These are phyloP conservation scores for Ogataea kodamae DNA, from an alignment of 805 yeast genomes.

Conservation along the genomic window DNA sequence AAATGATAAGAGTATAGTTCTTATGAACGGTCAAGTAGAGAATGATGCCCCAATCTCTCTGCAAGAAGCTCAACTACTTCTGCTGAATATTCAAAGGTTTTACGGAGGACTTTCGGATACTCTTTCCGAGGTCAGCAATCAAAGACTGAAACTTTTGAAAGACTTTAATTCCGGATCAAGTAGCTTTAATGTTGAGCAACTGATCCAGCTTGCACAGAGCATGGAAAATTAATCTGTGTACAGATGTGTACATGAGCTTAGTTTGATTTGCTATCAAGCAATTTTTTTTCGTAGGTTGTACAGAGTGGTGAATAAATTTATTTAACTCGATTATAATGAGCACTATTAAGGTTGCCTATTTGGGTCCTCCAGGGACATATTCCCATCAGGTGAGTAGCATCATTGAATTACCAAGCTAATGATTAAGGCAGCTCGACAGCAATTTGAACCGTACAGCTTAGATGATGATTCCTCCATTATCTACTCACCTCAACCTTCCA, in stretches of 20 bases:
- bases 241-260: constrained; percentile 3
- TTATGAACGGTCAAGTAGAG: constrained; percentile 87
- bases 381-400: constrained; percentile 67
- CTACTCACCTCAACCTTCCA: constrained; percentile 39
- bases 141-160: constrained; percentile 55
- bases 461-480: constrained; percentile 19
- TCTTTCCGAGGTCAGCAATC: constrained; percentile 37
- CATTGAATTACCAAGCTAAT: no score
- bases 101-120: constrained; percentile 63
- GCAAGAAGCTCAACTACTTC: constrained; percentile 74
- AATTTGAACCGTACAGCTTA: constrained; percentile 29
- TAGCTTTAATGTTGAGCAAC: constrained; percentile 60
- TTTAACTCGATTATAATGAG: no score
- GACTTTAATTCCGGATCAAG: constrained; percentile 69
- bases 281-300: no score
- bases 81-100: constrained; percentile 75
- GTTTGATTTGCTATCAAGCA: no score
- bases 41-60: constrained; percentile 60
- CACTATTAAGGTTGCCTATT: constrained; percentile 54
- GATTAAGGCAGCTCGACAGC: constrained; percentile 53
- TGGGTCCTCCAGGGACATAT: constrained; percentile 92
- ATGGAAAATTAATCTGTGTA: constrained; percentile 43
- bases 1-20: constrained; percentile 55
- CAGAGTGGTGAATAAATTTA: no score
- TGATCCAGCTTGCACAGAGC: constrained; percentile 72